phyloP scores from a whole-genome alignment of 495 filamentous ascomycete genomes.

The Delitschia confertaspora region DNA sequence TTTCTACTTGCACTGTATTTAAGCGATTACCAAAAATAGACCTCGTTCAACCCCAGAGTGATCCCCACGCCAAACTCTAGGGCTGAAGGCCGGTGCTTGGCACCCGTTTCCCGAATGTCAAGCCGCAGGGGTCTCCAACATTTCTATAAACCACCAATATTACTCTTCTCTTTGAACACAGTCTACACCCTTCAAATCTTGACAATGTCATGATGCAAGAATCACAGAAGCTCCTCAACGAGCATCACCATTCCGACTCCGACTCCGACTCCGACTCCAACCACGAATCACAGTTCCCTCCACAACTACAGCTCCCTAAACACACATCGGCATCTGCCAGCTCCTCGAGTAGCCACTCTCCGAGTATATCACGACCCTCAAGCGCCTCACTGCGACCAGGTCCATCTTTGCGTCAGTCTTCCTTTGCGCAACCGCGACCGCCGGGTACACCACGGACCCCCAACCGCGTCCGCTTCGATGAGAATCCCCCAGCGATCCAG shows the following conservation, averaged over 20 bases:
- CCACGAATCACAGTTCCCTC: neutral
- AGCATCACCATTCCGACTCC: slow-evolving; percentile 11
- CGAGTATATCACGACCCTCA: slow-evolving; percentile 9
- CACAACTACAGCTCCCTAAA: slow-evolving; percentile 5
- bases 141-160: neutral
- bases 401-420: slow-evolving; percentile 30
- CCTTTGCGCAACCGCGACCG: slow-evolving; percentile 34
- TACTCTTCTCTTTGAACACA: neutral
- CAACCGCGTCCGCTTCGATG: slow-evolving; percentile 81
- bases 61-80: no score
- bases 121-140: neutral
- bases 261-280: slow-evolving; percentile 14
- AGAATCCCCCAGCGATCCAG: slow-evolving; percentile 42
- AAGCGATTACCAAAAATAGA: no score
- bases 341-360: no score
- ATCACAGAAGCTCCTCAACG: slow-evolving; percentile 21
- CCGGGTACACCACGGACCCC: slow-evolving; percentile 62
- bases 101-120: no score
- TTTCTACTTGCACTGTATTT: no score
- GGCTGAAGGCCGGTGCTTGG: no score
- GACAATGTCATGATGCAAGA: slow-evolving; percentile 27
- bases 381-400: slow-evolving; percentile 9
- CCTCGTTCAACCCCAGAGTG: no score
- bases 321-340: slow-evolving; percentile 1
- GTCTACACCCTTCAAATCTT: neutral